Evolutionary conservation across 2,329 filamentous ascomycete genomes (phyloP), one percentile per base, ranked within the genome.

Genomic region (Arthrobotrys iridis): DNA sequence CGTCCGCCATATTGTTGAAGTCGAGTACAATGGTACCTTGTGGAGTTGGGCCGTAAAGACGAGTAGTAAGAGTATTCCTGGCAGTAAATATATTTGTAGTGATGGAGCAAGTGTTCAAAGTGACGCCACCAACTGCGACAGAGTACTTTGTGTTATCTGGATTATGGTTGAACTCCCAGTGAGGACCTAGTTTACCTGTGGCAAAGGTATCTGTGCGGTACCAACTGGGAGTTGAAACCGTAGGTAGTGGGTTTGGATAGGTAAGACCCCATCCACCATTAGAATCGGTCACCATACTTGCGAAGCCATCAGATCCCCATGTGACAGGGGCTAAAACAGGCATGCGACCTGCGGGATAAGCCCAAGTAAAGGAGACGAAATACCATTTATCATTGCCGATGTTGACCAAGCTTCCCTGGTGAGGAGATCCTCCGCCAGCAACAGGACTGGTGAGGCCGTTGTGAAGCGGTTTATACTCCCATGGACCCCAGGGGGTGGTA

Each of bases 161-260:
- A 79, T 88, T 88, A 77, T 88, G 87, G 78, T 88, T 89, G 86
- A 87, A 89, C 79, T 89, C 87, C 85, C 85, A 89, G 1, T 84
- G 81, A 0, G 83, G 82, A 4, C 81, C 80, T 0, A 88, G 81
- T 0, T 80, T 77, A 0, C 80, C 77, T 0, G 84, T 84, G 0
- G 76, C 60, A 73, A 88, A 88, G 0, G 68, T 80, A 72, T 88
- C 86, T 0, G 82, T 83, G 7, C 85, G 46, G 0, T 81, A 80
- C 35, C 80, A 79, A 2, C 77, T 62, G 1, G 80, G 78, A 1
- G 83, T 82, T 1, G 80, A 62, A 20, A 43, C 77, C 0, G 80
- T 79, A 0, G 82, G 81, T 4, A 81, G 79, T 0, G 80, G 80
- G n/a, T 57, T 59, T 35, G 63, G 63, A 50, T 67, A 67, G 13